Base-by-base conservation (phyloP, 2,329 filamentous ascomycete genomes). In the Trichoderma atrobrunneum region DNA sequence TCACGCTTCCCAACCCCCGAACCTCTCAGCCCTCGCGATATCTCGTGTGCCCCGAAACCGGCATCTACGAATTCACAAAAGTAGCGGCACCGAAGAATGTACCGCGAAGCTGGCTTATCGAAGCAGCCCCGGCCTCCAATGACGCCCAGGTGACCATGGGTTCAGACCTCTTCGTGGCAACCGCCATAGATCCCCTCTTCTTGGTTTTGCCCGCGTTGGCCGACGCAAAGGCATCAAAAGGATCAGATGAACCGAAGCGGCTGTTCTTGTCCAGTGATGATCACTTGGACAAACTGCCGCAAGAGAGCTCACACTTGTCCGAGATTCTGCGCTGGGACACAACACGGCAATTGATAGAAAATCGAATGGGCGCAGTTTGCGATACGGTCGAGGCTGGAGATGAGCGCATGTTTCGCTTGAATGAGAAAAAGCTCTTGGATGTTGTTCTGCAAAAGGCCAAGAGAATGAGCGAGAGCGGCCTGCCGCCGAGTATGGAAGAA, bases 401-500 rank as follows among this genome's bases (percentile, higher is more conserved):
- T 73, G 94, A 98, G 80, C 89, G 84, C 70, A 94, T 98, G 93
- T 97, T 92, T 81, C 89, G 94, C 14, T 83, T 97, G 28, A 96
- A 87, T 76, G 87, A 92, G 77, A 83, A 85, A 14, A 97, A 94
- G 78, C 86, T 98, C 1, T 78, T 92, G 7, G 78, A 81, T 2
- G 86, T 91, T 70, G 78, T 98, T 1, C 74, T 95, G 7, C 78
- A 81, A 21, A 98, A 98, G 80, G 94, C 94, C 6, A 85, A 86
- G 73, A 85, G 85, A 6, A 92, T 97, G 86, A 85, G 86, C n/a
- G 81, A 83, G 5, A 84, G 82, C 1, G 89, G 90, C 0, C 82
- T 98, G 11, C 94, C 96, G 2, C 82, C 85, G 7, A 97, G 92
- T 76, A 88, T 99, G 86, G 95, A 98, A 79, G 92, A 96, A 61